Evolutionary conservation across 768 basidiomycete genomes (phyloP).

Genomic region (Lactifluus pinguis): DNA sequence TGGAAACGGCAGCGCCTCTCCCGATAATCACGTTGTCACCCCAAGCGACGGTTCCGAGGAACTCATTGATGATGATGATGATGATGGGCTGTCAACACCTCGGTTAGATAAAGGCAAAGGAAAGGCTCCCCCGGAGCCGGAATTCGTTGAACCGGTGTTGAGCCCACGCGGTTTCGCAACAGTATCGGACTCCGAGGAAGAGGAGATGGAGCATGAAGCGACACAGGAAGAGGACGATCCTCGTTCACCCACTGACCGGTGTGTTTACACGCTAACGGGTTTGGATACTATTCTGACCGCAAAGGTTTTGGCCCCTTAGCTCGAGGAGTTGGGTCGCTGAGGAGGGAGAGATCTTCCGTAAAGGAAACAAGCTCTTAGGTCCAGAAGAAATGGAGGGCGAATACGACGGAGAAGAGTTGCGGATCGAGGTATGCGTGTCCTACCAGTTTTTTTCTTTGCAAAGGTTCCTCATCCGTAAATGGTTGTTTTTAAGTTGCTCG

Average conservation of each 20-base stretch:
- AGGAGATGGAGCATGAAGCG: conserved; percentile 39
- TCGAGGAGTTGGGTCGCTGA: conserved; percentile 82
- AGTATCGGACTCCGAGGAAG: conserved; percentile 29
- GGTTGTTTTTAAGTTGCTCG: conserved; percentile 57
- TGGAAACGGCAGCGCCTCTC: not conserved
- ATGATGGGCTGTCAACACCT: conserved; percentile 44
- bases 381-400: conserved; percentile 87
- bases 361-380: conserved; percentile 71
- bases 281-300: not conserved
- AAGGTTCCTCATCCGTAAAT: not conserved
- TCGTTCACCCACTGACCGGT: conserved; percentile 19
- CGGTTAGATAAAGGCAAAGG: conserved; percentile 73
- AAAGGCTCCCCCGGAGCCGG: conserved; percentile 57
- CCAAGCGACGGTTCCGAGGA: conserved; percentile 2
- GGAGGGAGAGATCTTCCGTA: conserved; percentile 94
- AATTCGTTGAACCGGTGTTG: conserved; percentile 61
- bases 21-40: not conserved
- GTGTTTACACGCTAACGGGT: not conserved
- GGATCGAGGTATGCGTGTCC: conserved; percentile 51
- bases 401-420: conserved; percentile 81
- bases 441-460: not conserved
- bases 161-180: conserved; percentile 36
- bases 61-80: conserved; percentile 24
- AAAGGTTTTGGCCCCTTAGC: conserved; percentile 29
- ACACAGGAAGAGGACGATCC: conserved; percentile 24